Base-by-base conservation (phyloP, 1,139 yeast genomes). In the Nadsonia starkeyi-henricii region DNA sequence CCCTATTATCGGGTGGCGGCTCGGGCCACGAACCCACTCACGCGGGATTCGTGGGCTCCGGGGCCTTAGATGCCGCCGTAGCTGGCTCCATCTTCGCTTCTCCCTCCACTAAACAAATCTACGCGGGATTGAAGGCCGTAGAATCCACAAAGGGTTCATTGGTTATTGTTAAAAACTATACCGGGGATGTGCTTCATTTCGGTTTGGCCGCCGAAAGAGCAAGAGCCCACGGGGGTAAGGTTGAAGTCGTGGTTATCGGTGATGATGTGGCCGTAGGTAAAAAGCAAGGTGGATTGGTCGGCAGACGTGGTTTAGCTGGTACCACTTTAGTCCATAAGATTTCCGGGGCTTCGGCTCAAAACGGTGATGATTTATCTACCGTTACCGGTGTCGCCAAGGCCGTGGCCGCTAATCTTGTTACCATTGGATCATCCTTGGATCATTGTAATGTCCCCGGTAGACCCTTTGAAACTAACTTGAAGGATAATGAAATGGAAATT, bases 11-110 rank as follows among this genome's bases (percentile, higher is more conserved):
- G 45, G 96, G 96, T 50, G 97, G 97, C 49, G 97, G 97, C 30
- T 80, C 91, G 9, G 97, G 97, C 41, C 97, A 89, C 62, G 96
- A 89, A 65, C 96, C 96, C 30, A 72, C 89, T 8, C 96, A 88
- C 61, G 91, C 85, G 3, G 96, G 96, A 0, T 88, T 78, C 61
- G 91, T 89, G 15, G 96, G 96, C 4, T 72, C 75, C 26, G 91
- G 91, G 48, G 69, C 83, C 58, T 66, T 89, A 43, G 86, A 84
- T 58, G 95, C 83, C 41, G 96, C 95, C 1, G 95, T 88, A 8
- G 78, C 86, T 48, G 96, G 97, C 36, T 78, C 83, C 43, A 74
- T 85, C 19, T 89, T 89, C 69, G 96, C 96, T 0, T 85, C 95
- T 20, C 96, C 96, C 1, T 81, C 93, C 5, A 85, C 95, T 2